A percentile compares a stretch with the other conserved stretches of the same genome.
These are phyloP conservation scores for Pholiota conissans DNA, from an alignment of 768 basidiomycete genomes.

Conservation along the genomic window DNA sequence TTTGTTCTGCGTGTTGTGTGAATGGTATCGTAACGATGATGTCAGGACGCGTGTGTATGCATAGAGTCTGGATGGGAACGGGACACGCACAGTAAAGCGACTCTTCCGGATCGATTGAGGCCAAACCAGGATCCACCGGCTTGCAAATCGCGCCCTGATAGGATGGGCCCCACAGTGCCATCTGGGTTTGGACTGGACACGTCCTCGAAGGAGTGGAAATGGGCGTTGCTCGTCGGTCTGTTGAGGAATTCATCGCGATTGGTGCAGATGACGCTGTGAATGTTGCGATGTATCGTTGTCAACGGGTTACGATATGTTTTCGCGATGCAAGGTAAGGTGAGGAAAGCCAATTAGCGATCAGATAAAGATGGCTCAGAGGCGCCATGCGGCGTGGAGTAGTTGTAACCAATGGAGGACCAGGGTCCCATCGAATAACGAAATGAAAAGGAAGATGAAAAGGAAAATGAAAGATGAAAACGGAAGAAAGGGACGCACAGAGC, in stretches of 20 bases:
- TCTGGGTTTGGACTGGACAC: constrained; percentile 20
- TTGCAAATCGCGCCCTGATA: constrained; percentile 72
- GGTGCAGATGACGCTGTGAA: constrained; percentile 66
- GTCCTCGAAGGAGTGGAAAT: constrained; percentile 65
- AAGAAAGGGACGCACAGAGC: constrained; percentile 59
- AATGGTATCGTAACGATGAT: no score
- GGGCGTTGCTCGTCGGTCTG: constrained; percentile 64
- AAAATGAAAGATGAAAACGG: constrained; percentile 15
- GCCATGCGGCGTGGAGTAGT: neutral
- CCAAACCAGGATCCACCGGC: constrained; percentile 89
- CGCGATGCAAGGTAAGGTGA: no score
- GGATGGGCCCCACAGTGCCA: constrained; percentile 37
- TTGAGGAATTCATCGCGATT: constrained; percentile 77
- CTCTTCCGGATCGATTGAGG: constrained; percentile 58
- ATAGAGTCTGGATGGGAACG: constrained; percentile 2
- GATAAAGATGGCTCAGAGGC: neutral
- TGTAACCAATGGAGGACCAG: neutral
- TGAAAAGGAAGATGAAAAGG: neutral
- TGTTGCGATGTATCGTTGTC: no score
- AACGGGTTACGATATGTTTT: no score
- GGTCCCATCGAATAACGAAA: neutral
- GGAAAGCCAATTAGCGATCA: constrained; percentile 1
- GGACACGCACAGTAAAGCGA: constrained; percentile 76
- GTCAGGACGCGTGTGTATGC: no score
- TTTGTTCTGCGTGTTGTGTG: constrained; percentile 78